Evolutionary conservation across 2,329 filamentous ascomycete species (phyloP).

Genomic region (Apiospora pterosperma): DNA sequence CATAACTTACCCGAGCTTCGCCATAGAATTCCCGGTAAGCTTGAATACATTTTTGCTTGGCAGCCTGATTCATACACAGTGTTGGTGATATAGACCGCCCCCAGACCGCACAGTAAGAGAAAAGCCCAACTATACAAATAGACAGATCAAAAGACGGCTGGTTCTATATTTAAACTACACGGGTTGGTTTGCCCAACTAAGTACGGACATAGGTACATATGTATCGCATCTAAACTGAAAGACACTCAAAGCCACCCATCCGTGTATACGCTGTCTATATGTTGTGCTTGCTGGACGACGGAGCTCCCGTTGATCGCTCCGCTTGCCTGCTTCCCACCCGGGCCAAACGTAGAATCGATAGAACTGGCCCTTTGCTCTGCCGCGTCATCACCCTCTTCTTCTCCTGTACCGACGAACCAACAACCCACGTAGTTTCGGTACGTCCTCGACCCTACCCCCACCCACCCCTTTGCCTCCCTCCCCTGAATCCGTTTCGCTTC

Average conservation of each 20-base stretch:
- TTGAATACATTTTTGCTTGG: too few species aligned
- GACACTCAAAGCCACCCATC: not conserved
- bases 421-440: too few species aligned
- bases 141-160: not conserved
- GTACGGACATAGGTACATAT: not conserved
- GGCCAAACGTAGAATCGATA: not conserved
- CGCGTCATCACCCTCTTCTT: too few species aligned
- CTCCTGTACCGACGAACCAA: not conserved
- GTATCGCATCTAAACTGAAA: not conserved
- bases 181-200: not conserved
- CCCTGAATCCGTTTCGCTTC: not conserved
- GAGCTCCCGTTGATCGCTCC: not conserved
- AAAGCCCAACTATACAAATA: too few species aligned
- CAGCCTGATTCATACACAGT: too few species aligned
- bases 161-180: not conserved
- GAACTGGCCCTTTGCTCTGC: not conserved
- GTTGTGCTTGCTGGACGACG: not conserved
- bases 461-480: too few species aligned
- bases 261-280: not conserved
- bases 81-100: too few species aligned
- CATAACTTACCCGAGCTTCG: too few species aligned
- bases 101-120: too few species aligned
- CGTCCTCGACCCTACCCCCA: too few species aligned
- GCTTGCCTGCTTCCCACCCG: not conserved
- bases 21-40: too few species aligned